Evolutionary conservation across 768 basidiomycete species (phyloP), one percentile per base, ranked within the genome.

Genomic region (Trichaptum fuscoviolaceum): DNA sequence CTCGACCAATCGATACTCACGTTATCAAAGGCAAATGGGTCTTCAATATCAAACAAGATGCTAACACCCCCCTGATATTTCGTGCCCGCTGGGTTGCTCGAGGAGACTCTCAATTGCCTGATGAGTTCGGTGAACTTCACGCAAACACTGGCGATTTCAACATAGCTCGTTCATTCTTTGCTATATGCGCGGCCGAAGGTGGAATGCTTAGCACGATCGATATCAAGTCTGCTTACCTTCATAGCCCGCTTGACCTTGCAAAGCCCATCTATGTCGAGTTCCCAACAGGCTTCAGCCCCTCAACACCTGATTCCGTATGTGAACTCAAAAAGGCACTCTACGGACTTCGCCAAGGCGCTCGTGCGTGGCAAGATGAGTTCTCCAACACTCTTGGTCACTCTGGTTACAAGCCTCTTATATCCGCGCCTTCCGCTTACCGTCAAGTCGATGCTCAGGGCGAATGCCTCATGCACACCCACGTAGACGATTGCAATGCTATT

Each of bases 31-130:
- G 61, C 15, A 63, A 63, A 66, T 75, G 75, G 74, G 74, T 75
- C 6, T 75, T 69, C 66, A 57, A 64, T 2, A 36, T 69, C 36
- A 77, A 76, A 65, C 58, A 63, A 27, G 67, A 75, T 60, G 36
- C 25, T 10, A 34, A 57, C 25, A 72, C 72, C 15, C 63, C 58
- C 1, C 62, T 75, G 2, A 68, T 67, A 9, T 68, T 68, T 67
- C 75, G 76, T 63, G 72, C 71, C 20, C 58, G 75, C 26, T 66
- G 74, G n/a, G 74, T 74, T 17, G 76, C 74, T 0, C 70, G 72
- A 60, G 76, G 76, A 0, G 76, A 70, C 68, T 63, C 69, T 4
- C 77, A 77, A 64, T 42, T 69, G 0, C 64, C 66, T 15, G 73
- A 74, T 7, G 42, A 60, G 59, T 60, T 30, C 20, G 58, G 27